Conservation (phyloP, 345 rosid genomes). For the Bruguiera parviflora region DNA sequence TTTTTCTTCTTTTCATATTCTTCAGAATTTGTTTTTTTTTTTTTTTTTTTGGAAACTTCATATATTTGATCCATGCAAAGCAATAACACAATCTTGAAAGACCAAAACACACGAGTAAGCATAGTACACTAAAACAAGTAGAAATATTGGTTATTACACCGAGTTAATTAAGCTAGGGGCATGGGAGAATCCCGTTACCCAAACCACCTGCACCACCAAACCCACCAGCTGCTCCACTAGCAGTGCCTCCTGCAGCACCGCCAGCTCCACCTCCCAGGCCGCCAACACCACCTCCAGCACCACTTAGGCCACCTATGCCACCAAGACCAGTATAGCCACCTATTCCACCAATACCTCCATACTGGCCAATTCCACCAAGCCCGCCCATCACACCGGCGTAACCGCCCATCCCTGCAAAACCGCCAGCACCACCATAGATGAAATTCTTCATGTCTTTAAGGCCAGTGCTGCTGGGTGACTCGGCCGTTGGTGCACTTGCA, state of each 20-base stretch:
- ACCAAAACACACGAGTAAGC: neutral
- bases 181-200: slow-evolving; percentile 20
- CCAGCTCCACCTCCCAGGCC: slow-evolving; percentile 15
- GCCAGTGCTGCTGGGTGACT: slow-evolving; percentile 34
- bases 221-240: slow-evolving; percentile 7
- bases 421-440: slow-evolving; percentile 63
- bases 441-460: slow-evolving; percentile 56
- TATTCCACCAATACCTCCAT: slow-evolving; percentile 48
- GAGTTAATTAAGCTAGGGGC: slow-evolving; percentile 11
- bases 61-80: too few species aligned
- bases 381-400: slow-evolving; percentile 57
- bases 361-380: slow-evolving; percentile 46
- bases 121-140: neutral
- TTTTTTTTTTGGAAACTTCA: too few species aligned
- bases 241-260: neutral
- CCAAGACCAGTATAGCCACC: slow-evolving; percentile 51
- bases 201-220: slow-evolving; percentile 28
- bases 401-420: slow-evolving; percentile 72
- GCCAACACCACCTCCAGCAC: slow-evolving; percentile 30
- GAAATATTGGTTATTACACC: too few species aligned
- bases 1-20: too few species aligned
- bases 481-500: slow-evolving; percentile 42
- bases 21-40: too few species aligned
- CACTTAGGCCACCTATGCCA: slow-evolving; percentile 31
- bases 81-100: too few species aligned